These are phyloP conservation scores for Wallemia mellicola DNA, from an alignment of 1,284 basidiomycete species.

Conservation along the genomic window DNA sequence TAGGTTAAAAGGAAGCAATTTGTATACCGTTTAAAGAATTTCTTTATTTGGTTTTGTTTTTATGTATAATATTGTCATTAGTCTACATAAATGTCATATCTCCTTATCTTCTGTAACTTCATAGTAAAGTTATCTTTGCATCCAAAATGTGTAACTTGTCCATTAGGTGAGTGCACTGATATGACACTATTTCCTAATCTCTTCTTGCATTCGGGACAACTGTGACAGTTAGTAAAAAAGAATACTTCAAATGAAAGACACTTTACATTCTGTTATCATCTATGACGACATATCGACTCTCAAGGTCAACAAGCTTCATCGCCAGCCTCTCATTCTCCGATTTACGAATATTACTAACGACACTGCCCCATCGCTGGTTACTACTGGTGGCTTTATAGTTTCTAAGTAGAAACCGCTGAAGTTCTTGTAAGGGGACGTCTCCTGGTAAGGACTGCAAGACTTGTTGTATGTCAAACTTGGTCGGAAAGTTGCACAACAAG, in stretches of 20 bases:
- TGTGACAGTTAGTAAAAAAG: slow-evolving; percentile 13
- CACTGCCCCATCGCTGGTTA: slow-evolving; percentile 29
- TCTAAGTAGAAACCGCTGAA: slow-evolving; percentile 46
- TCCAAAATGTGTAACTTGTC: slow-evolving; percentile 1
- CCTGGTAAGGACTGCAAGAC: slow-evolving; percentile 65
- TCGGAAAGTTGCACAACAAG: slow-evolving; percentile 52
- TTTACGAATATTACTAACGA: slow-evolving; percentile 35
- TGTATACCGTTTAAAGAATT: not conserved
- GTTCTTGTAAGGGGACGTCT: slow-evolving; percentile 44
- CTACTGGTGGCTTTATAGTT: slow-evolving; percentile 28
- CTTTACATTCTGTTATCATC: slow-evolving; percentile 64
- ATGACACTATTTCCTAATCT: slow-evolving; percentile 78
- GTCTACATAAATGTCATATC: not conserved
- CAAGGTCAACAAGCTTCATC: slow-evolving; percentile 35
- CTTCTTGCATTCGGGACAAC: slow-evolving; percentile 87
- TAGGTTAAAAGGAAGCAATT: not conserved
- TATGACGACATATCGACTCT: slow-evolving; percentile 58
- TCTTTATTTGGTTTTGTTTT: not conserved
- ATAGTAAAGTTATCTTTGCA: not conserved
- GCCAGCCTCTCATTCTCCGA: slow-evolving; percentile 42
- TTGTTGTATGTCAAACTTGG: slow-evolving; percentile 43
- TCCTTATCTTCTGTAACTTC: not conserved
- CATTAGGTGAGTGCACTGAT: slow-evolving; percentile 50
- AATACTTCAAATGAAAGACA: not conserved
- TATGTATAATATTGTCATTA: not conserved